Conservation (phyloP, 2,329 filamentous ascomycete genomes). For the Colletotrichum sp. region DNA sequence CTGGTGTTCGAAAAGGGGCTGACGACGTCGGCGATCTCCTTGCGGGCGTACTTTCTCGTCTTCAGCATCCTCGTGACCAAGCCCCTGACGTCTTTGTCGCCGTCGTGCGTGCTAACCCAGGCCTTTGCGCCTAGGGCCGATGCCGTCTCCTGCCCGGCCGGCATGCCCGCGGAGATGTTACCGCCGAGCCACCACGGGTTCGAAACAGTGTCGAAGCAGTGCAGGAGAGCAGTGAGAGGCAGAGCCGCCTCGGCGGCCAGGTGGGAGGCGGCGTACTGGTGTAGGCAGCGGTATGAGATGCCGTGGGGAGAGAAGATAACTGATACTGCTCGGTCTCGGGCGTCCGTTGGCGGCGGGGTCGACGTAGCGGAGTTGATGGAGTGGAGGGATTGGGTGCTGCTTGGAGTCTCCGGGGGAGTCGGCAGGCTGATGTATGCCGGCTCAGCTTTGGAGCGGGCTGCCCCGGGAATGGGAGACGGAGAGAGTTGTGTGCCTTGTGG, state of each 20-base stretch:
- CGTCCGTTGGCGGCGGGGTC: slow-evolving; percentile 30
- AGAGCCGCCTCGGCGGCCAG: slow-evolving; percentile 61
- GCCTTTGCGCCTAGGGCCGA: slow-evolving; percentile 54
- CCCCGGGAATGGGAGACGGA: slow-evolving; percentile 10
- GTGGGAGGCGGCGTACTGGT: slow-evolving; percentile 61
- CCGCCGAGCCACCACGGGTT: slow-evolving; percentile 69
- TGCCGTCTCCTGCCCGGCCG: slow-evolving; percentile 62
- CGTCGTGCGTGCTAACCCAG: slow-evolving; percentile 69
- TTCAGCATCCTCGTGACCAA: slow-evolving; percentile 55
- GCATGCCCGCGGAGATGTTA: slow-evolving; percentile 60
- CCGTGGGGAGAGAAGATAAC: slow-evolving; percentile 71
- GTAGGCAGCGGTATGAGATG: slow-evolving; percentile 57
- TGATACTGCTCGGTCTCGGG: slow-evolving; percentile 54
- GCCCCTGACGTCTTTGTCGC: slow-evolving; percentile 60
- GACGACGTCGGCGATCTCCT: slow-evolving; percentile 48
- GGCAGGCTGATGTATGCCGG: slow-evolving; percentile 29
- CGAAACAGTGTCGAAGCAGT: slow-evolving; percentile 64
- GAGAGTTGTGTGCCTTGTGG: slow-evolving; percentile 5
- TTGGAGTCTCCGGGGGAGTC: slow-evolving; percentile 41
- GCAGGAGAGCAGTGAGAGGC: slow-evolving; percentile 67
- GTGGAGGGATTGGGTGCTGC: slow-evolving; percentile 30
- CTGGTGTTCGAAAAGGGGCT: slow-evolving; percentile 16
- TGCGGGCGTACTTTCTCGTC: slow-evolving; percentile 45
- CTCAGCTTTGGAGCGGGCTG: slow-evolving; percentile 14
- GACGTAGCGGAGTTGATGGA: slow-evolving; percentile 40